Evolutionary conservation across 441 rosid species (phyloP).

Genomic region (Populus tomentosa): DNA sequence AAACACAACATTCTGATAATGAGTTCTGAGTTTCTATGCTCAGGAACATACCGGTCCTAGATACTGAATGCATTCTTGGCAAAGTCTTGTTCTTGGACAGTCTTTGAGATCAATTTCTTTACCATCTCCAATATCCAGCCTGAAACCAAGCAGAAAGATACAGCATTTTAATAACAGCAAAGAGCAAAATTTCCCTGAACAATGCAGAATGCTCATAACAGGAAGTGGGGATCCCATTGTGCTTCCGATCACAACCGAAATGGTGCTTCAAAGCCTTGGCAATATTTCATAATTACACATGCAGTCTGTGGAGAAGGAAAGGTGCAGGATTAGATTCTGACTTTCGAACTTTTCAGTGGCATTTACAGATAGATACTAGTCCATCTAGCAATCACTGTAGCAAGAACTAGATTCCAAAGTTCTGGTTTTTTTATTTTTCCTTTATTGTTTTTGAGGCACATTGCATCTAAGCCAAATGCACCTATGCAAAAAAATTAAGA

Average conservation of each 20-base stretch:
- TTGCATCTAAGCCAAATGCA: too few species aligned
- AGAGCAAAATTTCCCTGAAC: neutral
- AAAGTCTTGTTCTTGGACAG: conserved; percentile 63
- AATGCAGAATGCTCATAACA: neutral
- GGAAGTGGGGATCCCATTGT: neutral
- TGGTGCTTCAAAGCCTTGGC: neutral
- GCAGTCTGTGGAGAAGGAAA: neutral
- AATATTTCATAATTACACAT: neutral
- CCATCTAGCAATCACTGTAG: neutral
- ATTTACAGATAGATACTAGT: neutral
- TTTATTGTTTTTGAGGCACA: too few species aligned
- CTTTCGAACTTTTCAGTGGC: neutral
- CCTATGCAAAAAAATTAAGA: too few species aligned
- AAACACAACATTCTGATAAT: neutral
- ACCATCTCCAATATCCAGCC: conserved; percentile 93
- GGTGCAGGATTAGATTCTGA: neutral
- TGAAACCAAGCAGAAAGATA: conserved; percentile 18
- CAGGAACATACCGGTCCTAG: conserved; percentile 70
- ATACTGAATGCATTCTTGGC: conserved; percentile 78
- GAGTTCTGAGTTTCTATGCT: neutral
- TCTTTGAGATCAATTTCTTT: conserved; percentile 61
- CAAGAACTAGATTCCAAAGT: neutral
- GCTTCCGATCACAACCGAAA: neutral
- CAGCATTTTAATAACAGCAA: neutral
- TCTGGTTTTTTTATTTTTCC: neutral